These are phyloP conservation scores for Grigorovia yakushimaensis DNA, from an alignment of 805 yeast genomes.

Conservation along the genomic window DNA sequence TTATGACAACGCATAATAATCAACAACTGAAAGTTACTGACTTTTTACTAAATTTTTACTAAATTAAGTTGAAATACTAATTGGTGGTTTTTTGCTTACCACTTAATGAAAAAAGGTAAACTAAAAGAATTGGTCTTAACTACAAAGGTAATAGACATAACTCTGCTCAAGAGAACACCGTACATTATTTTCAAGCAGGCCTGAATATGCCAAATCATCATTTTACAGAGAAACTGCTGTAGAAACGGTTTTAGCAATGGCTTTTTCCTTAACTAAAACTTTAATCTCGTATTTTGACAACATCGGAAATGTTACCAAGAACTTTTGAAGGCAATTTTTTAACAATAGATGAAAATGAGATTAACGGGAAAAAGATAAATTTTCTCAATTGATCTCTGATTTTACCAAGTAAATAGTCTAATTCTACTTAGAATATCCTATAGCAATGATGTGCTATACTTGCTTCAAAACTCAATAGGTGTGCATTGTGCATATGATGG, in stretches of 20 bases:
- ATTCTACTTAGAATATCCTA: background rate
- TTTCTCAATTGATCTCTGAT: background rate
- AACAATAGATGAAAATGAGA: background rate
- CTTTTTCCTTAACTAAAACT: background rate
- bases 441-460: background rate
- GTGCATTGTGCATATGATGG: background rate
- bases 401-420: background rate
- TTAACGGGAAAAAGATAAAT: background rate
- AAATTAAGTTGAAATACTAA: background rate
- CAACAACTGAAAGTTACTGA: background rate
- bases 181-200: too few relatives aligned
- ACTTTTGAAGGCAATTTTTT: background rate
- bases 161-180: too few relatives aligned
- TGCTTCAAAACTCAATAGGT: background rate
- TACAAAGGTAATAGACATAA: too few relatives aligned
- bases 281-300: background rate
- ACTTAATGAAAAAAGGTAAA: background rate
- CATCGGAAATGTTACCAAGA: background rate
- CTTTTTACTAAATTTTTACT: too few relatives aligned
- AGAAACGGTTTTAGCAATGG: background rate
- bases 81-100: background rate
- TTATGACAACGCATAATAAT: background rate
- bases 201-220: background rate
- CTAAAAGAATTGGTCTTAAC: background rate
- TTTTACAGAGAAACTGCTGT: background rate